phyloP scores from a whole-genome alignment of 768 basidiomycete species.

The Mycena pura region DNA sequence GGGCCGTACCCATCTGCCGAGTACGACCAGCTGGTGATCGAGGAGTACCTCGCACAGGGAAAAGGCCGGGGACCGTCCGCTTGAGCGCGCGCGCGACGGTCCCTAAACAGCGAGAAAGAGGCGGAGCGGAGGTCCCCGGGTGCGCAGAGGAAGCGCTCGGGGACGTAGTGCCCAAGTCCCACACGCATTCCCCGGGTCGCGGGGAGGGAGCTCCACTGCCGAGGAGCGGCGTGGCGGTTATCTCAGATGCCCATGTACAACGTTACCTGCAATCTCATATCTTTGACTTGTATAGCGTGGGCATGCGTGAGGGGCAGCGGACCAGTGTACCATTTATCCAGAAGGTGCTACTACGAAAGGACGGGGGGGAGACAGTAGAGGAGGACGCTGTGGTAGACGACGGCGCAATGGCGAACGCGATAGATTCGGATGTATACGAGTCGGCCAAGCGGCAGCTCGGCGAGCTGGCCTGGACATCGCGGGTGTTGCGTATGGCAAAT shows the following conservation, averaged over 20 bases:
- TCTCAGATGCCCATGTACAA: not conserved
- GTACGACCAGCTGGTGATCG: not conserved
- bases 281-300: slow-evolving; percentile 9
- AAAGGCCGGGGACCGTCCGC: slow-evolving; percentile 7
- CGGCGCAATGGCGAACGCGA: slow-evolving; percentile 21
- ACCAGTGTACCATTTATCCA: slow-evolving; percentile 3
- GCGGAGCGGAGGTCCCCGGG: slow-evolving; percentile 11
- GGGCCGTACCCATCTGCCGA: not conserved
- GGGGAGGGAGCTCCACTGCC: slow-evolving; percentile 3
- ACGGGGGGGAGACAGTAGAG: not conserved
- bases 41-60: slow-evolving; percentile 9
- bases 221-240: not conserved
- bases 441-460: not conserved
- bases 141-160: slow-evolving; percentile 2
- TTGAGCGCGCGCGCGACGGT: not conserved
- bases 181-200: not conserved
- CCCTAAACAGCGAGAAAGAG: not conserved
- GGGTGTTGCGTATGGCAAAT: slow-evolving; percentile 23
- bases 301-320: not conserved
- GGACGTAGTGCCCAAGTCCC: not conserved
- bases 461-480: not conserved
- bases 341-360: not conserved
- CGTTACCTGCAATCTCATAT: not conserved
- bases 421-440: not conserved
- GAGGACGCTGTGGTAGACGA: slow-evolving; percentile 16